Percentiles rank a stretch among this genome's conserved stretches.
Evolutionary conservation across 2,329 filamentous ascomycete species (phyloP).

Genomic region (Verticillium albo-atrum): DNA sequence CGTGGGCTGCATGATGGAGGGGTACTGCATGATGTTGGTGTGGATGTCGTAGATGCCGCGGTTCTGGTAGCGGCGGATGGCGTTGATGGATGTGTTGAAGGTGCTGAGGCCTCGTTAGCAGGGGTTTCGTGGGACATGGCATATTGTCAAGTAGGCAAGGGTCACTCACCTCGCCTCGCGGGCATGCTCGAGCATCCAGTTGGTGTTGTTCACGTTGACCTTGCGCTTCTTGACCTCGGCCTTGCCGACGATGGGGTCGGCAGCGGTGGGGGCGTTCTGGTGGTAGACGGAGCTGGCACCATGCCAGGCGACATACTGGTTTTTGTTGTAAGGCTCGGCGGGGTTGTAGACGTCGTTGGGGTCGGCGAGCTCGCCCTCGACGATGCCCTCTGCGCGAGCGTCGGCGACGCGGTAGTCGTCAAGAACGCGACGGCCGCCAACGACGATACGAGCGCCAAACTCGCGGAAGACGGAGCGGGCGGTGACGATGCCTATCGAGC

Average conservation of each 20-base stretch:
- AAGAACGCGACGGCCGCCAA: slow-evolving; percentile 77
- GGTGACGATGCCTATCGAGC: slow-evolving; percentile 93
- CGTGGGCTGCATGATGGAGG: slow-evolving; percentile 83
- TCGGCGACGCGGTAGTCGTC: slow-evolving; percentile 87
- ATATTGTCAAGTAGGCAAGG: too few species aligned
- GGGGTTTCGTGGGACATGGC: too few species aligned
- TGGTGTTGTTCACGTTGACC: slow-evolving; percentile 84
- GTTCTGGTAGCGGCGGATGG: slow-evolving; percentile 60
- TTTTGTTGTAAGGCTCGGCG: slow-evolving; percentile 92
- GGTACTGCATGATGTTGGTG: slow-evolving; percentile 88
- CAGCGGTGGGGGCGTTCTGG: slow-evolving; percentile 71
- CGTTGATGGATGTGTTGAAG: slow-evolving; percentile 74
- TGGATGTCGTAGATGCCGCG: slow-evolving; percentile 87
- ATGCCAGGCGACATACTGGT: slow-evolving; percentile 98
- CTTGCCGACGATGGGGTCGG: slow-evolving; percentile 67
- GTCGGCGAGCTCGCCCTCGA: slow-evolving; percentile 88
- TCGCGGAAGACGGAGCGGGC: slow-evolving; percentile 95
- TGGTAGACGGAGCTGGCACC: slow-evolving; percentile 96
- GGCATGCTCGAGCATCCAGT: slow-evolving; percentile 96
- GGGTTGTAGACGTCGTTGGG: slow-evolving; percentile 76
- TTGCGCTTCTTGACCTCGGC: slow-evolving; percentile 77
- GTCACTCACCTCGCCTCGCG: slow-evolving; percentile 74
- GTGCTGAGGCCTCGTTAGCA: slow-evolving; percentile 46
- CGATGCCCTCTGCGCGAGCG: slow-evolving; percentile 66
- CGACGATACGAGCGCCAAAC: slow-evolving; percentile 90